Evolutionary conservation across 202 grass and related monocot species (phyloP), one percentile per base, ranked within the genome.

Genomic region (Bolboschoenoplectus hybrid): DNA sequence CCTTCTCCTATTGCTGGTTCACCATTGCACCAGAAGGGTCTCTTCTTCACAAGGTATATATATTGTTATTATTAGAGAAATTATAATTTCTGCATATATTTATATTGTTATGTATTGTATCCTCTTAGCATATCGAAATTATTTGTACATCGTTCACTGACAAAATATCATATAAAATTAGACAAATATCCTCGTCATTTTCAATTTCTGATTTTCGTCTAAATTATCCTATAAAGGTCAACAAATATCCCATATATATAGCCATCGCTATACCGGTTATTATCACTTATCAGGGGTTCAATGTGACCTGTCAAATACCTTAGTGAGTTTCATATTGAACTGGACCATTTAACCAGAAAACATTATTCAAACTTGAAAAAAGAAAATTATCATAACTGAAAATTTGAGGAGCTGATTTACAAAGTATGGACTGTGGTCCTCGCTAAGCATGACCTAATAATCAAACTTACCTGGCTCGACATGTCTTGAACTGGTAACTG

Each of bases 31-130:
- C 92, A 93, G 84, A 92, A 88, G 72, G 95, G 95, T 3, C 93
- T 97, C 74, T 97, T 97, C 72, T 94, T 97, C 84, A 92, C 91
- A 8, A 93, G 91, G 91, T 89, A 66, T 7, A 35, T 35, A 38
- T 32, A 43, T 38, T 63, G 8, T 17, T 39, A 12, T 81, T 63
- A 39, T 12, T 41, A n/a, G 17, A 17, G 55, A 63, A 74, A 85
- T 32, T 66, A n/a, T 7, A 60, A 57, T 67, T 85, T 12, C 35
- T 46, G 53, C 47, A n/a, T 35, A 43, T 76, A 72, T 79, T 36
- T 55, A 26, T 26, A 26, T 26, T 26, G 26, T 26, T 26, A 26
- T 26, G 26, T 26, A 26, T 26, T 26, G 26, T 26, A 26, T 26
- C 26, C 26, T 26, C 26, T 26, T 26, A 26, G 26, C 26, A 26